These are phyloP conservation scores for Penicillium frequentans DNA, from an alignment of 2,329 filamentous ascomycete genomes.

Conservation along the genomic window DNA sequence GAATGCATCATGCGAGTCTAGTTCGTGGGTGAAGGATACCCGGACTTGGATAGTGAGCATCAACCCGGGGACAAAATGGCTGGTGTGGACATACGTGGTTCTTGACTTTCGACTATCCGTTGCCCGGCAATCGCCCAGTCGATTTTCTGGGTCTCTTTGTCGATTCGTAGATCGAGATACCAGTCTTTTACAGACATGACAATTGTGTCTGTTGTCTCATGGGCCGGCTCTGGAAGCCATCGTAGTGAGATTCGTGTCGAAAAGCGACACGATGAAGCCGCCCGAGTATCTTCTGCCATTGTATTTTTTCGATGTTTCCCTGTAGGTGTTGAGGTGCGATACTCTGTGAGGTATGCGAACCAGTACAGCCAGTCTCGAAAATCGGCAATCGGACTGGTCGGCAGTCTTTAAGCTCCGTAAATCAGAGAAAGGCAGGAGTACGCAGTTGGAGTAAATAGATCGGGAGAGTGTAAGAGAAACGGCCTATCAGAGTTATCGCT, in stretches of 20 bases:
- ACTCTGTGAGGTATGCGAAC: neutral
- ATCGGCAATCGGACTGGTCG: neutral
- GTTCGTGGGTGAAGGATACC: constrained; percentile 40
- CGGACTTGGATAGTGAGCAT: constrained; percentile 21
- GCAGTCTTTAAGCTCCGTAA: neutral
- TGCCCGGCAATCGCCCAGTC: constrained; percentile 49
- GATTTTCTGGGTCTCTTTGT: constrained; percentile 33
- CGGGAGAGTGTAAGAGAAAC: neutral
- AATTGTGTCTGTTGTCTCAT: constrained; percentile 46
- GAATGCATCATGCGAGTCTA: constrained; percentile 40
- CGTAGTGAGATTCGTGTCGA: constrained; percentile 46
- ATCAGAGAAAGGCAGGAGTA: neutral
- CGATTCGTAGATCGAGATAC: constrained; percentile 46
- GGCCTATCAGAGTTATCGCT: neutral
- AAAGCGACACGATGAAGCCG: constrained; percentile 18
- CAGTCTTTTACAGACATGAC: constrained; percentile 45
- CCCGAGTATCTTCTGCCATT: neutral
- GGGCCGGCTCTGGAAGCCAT: constrained; percentile 43
- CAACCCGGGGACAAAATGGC: too few species aligned
- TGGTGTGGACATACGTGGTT: constrained; percentile 31
- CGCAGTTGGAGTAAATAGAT: too few species aligned
- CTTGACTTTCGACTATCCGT: constrained; percentile 35
- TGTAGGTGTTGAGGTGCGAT: neutral
- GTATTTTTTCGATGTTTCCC: neutral
- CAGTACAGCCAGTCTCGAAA: neutral